Percentiles rank a stretch among this genome's conserved stretches.
Evolutionary conservation across 2,329 filamentous ascomycete species (phyloP).

Genomic region (Colletotrichum godetiae): DNA sequence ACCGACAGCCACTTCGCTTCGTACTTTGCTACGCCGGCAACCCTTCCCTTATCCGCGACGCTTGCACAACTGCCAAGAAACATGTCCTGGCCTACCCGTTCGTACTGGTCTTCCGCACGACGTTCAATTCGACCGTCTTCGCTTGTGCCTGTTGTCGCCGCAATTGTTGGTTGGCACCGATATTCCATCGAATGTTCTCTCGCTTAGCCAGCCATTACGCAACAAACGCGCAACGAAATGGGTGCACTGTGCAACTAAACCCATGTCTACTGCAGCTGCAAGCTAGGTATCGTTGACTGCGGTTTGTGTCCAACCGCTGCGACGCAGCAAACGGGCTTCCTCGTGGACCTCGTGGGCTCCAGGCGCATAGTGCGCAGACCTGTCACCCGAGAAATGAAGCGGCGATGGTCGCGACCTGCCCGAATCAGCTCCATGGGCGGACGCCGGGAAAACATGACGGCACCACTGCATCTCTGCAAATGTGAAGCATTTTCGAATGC

Average conservation of each 20-base stretch:
- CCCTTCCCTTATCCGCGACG: not conserved
- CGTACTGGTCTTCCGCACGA: not conserved
- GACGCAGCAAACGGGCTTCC: not conserved
- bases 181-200: conserved; percentile 23
- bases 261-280: not conserved
- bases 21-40: not conserved
- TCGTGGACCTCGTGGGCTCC: not conserved
- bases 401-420: conserved; percentile 8
- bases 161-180: not conserved
- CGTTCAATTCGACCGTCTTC: not conserved
- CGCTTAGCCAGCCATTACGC: conserved; percentile 6
- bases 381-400: not conserved
- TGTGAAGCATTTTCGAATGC: not conserved
- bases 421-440: not conserved
- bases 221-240: conserved; percentile 7
- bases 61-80: conserved; percentile 10
- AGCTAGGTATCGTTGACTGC: not conserved
- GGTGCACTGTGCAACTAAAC: not conserved
- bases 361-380: not conserved
- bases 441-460: not conserved
- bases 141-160: not conserved
- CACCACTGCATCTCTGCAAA: not conserved
- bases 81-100: not conserved
- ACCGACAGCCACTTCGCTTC: not conserved
- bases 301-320: not conserved